Evolutionary conservation across 2,329 filamentous ascomycete species (phyloP).

Genomic region (Neopestalotiopsis sp.): DNA sequence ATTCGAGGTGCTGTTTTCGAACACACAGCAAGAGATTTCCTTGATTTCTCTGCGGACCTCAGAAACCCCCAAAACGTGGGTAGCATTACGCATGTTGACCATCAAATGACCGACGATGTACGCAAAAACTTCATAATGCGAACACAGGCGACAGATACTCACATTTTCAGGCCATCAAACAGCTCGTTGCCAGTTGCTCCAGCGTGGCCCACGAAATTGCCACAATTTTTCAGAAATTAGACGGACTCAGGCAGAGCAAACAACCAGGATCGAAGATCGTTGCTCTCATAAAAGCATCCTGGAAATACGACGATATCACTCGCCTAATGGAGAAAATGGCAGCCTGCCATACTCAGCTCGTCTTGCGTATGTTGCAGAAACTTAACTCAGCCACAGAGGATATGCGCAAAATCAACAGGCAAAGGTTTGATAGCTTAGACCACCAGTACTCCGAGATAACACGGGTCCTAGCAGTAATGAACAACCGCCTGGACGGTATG

Average conservation of each 20-base stretch:
- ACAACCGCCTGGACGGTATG: not conserved
- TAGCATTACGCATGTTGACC: not conserved
- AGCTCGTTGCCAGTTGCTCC: not conserved
- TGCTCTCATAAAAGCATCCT: not conserved
- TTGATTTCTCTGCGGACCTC: not conserved
- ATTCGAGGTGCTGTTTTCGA: not conserved
- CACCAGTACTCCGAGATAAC: not conserved
- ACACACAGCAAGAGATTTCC: not conserved
- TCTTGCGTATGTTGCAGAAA: not conserved
- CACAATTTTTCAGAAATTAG: not conserved
- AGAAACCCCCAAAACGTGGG: not conserved
- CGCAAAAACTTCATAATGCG: not conserved
- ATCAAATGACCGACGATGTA: not conserved
- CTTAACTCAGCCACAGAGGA: not conserved
- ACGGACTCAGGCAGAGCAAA: not conserved
- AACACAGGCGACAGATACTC: not conserved
- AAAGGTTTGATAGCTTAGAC: not conserved
- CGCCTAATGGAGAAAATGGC: constrained; percentile 3
- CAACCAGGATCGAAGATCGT: not conserved
- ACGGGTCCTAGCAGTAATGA: not conserved
- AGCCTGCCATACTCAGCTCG: not conserved
- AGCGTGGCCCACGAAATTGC: not conserved
- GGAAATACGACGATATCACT: not conserved
- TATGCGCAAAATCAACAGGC: not conserved
- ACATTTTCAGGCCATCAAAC: not conserved